phyloP scores from a whole-genome alignment of 306 rosid species.

The Alnus glutinosa region DNA sequence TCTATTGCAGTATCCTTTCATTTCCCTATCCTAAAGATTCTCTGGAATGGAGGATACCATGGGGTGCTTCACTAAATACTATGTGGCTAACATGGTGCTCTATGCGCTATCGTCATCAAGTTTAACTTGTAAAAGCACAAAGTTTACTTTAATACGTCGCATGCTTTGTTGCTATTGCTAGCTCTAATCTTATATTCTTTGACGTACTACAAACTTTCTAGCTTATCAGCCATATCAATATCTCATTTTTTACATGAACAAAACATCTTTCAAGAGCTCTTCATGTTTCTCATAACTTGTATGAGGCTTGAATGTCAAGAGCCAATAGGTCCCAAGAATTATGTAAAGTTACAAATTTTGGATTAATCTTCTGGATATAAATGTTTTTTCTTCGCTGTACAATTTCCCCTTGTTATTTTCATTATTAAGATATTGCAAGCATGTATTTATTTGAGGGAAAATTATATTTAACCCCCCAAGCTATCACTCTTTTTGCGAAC shows the following conservation, averaged over 20 bases:
- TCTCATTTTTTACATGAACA: background rate
- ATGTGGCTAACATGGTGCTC: background rate
- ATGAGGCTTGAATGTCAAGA: background rate
- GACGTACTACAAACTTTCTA: background rate
- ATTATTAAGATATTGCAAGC: background rate
- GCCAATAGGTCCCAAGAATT: background rate
- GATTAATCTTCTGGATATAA: background rate
- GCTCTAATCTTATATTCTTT: background rate
- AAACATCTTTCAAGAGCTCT: background rate
- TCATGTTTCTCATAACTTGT: background rate
- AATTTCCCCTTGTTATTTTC: background rate
- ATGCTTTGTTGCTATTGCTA: constrained; percentile 7
- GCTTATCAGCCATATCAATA: background rate
- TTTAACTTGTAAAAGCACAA: constrained; percentile 25
- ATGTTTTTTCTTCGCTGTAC: background rate
- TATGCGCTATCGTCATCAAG: constrained; percentile 5
- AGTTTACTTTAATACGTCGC: constrained; percentile 11
- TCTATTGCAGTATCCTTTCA: background rate
- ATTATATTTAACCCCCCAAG: too few relatives aligned
- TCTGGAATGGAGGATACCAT: background rate
- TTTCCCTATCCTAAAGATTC: background rate
- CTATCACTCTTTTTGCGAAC: too few relatives aligned
- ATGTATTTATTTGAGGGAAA: background rate
- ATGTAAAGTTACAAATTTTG: background rate
- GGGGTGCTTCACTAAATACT: background rate